Base-by-base conservation (phyloP, 768 basidiomycete species). In the Psilocybe subaeruginosa region DNA sequence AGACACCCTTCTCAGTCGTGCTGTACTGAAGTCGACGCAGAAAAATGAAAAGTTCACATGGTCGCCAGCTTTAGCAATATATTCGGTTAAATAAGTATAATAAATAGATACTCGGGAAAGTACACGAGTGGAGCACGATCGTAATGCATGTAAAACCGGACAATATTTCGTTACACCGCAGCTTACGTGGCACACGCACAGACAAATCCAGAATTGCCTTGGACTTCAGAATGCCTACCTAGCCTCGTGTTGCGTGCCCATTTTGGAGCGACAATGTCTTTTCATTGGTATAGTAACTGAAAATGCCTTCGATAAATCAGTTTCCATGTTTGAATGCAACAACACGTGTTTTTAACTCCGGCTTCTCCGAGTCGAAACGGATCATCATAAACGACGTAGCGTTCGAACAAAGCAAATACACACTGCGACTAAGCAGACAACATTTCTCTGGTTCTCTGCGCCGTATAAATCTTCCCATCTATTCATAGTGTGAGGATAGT, bases 401-500 rank as follows among this genome's bases (percentile, higher is more conserved):
- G 23, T 4, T 43, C 31, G 19, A 11, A 16, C 45, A 37, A 54
- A 39, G 16, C 41, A 12, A 43, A 43, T 12, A 12, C 41, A 43
- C 41, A 43, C 14, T n/a, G 41, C 41, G 14, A 43, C 41, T 0
- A 12, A 43, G 41, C 41, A 43, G n/a, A 8, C 5, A 8, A 39
- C 41, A 52, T 14, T 51, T 37, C 17, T n/a, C 31, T 47, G 19
- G 9, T 39, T 35, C 19, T 14, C 19, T 53, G 5, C 19, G 9
- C 52, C 27, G 9, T 46, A 16, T 5, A 48, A 16, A n/a, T 45
- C 16, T 60, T 60, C 59, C n/a, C 59, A 60, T 37, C 46, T 60
- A 49, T 54, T 60, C 33, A 55, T 55, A 49, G 59, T 54, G 59
- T 60, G 59, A 35, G 59, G 17, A 37, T 50, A 23, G 39, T 23